These are phyloP conservation scores for Fusarium xyrophilum DNA, from an alignment of 2,329 filamentous ascomycete genomes.

Conservation along the genomic window DNA sequence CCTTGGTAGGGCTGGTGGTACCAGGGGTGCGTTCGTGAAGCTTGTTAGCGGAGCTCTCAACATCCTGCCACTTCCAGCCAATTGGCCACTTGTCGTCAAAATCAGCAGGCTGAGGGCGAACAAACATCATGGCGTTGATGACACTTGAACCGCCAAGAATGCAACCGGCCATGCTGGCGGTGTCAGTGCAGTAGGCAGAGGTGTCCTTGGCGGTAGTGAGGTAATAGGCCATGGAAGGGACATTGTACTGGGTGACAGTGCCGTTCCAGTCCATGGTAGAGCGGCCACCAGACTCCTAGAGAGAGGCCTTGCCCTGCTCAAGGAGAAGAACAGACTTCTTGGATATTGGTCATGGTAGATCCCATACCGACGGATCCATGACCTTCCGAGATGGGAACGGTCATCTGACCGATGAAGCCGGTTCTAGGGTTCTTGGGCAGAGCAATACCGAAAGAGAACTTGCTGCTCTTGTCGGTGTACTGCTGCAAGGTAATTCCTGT, in stretches of 20 bases:
- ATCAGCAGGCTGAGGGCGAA: conserved; percentile 69
- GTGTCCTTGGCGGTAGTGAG: conserved; percentile 70
- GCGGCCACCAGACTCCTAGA: conserved; percentile 70
- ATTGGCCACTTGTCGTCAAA: conserved; percentile 76
- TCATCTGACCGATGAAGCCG: conserved; percentile 64
- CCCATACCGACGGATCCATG: conserved; percentile 64
- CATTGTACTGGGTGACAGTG: conserved; percentile 72
- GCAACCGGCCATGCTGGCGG: conserved; percentile 76
- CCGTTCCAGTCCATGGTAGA: conserved; percentile 69
- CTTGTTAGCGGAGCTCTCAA: conserved; percentile 63
- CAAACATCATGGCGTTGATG: conserved; percentile 74
- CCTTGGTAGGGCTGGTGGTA: conserved; percentile 69
- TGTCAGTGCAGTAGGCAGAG: conserved; percentile 69
- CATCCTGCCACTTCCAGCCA: conserved; percentile 69
- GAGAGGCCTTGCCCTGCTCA: conserved; percentile 60
- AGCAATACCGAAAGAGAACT: conserved; percentile 61
- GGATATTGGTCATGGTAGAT: conserved; percentile 63
- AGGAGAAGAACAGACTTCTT: conserved; percentile 70
- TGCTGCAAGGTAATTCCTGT: conserved; percentile 63
- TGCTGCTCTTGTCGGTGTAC: conserved; percentile 53
- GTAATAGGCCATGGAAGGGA: conserved; percentile 74
- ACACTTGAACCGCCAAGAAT: conserved; percentile 72
- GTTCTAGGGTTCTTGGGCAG: conserved; percentile 58
- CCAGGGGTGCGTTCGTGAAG: conserved; percentile 76
- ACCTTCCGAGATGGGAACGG: conserved; percentile 57